Evolutionary conservation across 1,284 basidiomycete genomes (phyloP).

Genomic region (Uromyces viciae-fabae): DNA sequence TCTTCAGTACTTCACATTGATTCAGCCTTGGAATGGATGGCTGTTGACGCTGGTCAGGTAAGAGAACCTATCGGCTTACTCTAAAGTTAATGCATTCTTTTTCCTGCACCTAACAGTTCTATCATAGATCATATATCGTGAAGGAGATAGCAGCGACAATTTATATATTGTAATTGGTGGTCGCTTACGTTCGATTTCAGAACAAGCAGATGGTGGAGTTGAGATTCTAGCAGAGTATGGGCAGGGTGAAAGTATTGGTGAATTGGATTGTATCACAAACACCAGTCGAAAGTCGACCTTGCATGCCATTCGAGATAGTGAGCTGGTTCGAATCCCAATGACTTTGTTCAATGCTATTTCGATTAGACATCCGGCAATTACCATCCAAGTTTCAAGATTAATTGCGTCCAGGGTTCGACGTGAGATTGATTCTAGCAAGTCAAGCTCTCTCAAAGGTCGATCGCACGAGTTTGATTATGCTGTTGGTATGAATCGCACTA

Average conservation of each 20-base stretch:
- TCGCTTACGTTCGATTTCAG: slow-evolving; percentile 74
- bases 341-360: slow-evolving; percentile 89
- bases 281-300: slow-evolving; percentile 82
- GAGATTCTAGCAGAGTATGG: slow-evolving; percentile 88
- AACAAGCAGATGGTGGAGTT: slow-evolving; percentile 65
- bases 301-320: slow-evolving; percentile 96
- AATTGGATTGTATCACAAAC: slow-evolving; percentile 95
- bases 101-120: background rate
- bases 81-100: background rate
- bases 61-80: slow-evolving; percentile 1
- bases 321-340: slow-evolving; percentile 94
- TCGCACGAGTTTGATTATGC: slow-evolving; percentile 36
- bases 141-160: slow-evolving; percentile 82
- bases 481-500: slow-evolving; percentile 11
- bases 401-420: slow-evolving; percentile 86
- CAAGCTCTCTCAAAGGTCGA: slow-evolving; percentile 55
- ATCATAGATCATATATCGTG: slow-evolving; percentile 76
- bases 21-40: slow-evolving; percentile 95
- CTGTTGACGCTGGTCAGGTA: slow-evolving; percentile 79
- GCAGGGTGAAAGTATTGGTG: slow-evolving; percentile 69
- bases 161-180: slow-evolving; percentile 99
- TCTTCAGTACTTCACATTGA: slow-evolving; percentile 86
- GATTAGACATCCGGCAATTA: slow-evolving; percentile 82
- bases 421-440: slow-evolving; percentile 64
- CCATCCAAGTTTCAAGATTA: slow-evolving; percentile 86